A percentile compares a stretch with the other conserved stretches of the same genome.
Evolutionary conservation across 805 yeast genomes (phyloP).

Genomic region (Sporopachydermia lactativora): DNA sequence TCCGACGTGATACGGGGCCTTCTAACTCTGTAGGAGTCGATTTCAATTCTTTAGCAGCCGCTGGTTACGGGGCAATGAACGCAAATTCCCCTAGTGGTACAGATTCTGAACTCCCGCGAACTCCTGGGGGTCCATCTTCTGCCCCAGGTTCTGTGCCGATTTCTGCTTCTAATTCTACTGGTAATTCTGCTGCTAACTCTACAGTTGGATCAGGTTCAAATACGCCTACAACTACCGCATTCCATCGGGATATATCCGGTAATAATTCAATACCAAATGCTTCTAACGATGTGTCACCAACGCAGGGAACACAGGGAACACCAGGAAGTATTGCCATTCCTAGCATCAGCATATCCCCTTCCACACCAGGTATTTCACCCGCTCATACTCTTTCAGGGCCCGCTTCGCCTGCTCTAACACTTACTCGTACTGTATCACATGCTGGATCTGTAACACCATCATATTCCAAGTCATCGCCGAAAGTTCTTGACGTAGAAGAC

Average conservation of each 20-base stretch:
- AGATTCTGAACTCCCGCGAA: background rate
- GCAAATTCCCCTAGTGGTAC: background rate
- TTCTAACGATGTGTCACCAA: too few species aligned
- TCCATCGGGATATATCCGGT: background rate
- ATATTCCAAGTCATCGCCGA: background rate
- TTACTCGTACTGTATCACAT: background rate
- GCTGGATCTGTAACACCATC: background rate
- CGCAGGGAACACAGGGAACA: background rate
- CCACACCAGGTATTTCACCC: background rate
- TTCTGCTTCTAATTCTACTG: background rate
- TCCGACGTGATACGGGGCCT: slow-evolving; percentile 34
- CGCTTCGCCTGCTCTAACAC: background rate
- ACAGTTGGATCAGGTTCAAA: background rate
- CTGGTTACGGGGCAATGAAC: slow-evolving; percentile 11
- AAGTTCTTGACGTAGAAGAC: slow-evolving; percentile 57
- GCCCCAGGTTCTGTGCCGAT: background rate
- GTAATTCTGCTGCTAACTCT: background rate
- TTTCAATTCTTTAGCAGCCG: slow-evolving; percentile 7
- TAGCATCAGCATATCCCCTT: too few species aligned
- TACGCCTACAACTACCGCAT: too few species aligned
- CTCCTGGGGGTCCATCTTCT: background rate
- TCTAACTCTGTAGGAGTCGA: slow-evolving; percentile 8
- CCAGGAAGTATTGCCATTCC: background rate
- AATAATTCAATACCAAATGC: background rate
- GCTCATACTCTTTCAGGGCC: background rate